Base-by-base conservation (phyloP, 352 stramenopile species). In the Phytophthora agathidicida region DNA sequence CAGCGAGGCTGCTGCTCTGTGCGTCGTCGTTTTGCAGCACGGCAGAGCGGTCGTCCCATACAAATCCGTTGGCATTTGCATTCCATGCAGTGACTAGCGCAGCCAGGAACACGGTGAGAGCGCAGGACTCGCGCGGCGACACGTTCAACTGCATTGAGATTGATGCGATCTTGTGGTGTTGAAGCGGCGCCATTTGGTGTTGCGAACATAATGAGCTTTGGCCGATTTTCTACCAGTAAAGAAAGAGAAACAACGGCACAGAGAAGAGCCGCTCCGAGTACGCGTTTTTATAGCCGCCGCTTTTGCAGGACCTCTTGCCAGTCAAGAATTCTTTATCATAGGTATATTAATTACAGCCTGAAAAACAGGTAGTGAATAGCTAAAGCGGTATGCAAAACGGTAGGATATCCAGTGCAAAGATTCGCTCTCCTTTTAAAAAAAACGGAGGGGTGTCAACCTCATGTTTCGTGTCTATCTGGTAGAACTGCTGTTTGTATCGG, bases 1-100 rank as follows among this genome's bases (percentile, higher is more conserved):
- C 68, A 17, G 32, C 41, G 45, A 76, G 71, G 9, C 58, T 36
- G 37, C 59, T 64, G 44, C 36, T 56, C 28, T 73, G 65, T n/a
- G 85, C 69, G 66, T 96, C 85, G 2, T 23, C 28, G 54, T 96
- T 96, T n/a, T 23, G 16, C 7, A 88, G 26, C 14, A 97, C 72
- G 4, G 89, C 89, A 7, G 88, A 87, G 51, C 89, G 80, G 59
- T 98, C 91, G 69, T 98, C 89, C 90, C 89, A 97, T 14, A 96
- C 87, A 60, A 97, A 96, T 5, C 68, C 78, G 35, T 86, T 88
- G 19, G 46, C 11, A 16, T 78, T 67, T 11, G 84, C 75, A 41
- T 76, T 86, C 65, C 72, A 77, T 14, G 83, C 71, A 0, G 85
- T 73, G 7, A 68, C 36, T n/a, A 88, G 53, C n/a, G 74, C 77